phyloP scores from a whole-genome alignment of 1,284 basidiomycete genomes.

The Melanopsichium pennsylvanicum region DNA sequence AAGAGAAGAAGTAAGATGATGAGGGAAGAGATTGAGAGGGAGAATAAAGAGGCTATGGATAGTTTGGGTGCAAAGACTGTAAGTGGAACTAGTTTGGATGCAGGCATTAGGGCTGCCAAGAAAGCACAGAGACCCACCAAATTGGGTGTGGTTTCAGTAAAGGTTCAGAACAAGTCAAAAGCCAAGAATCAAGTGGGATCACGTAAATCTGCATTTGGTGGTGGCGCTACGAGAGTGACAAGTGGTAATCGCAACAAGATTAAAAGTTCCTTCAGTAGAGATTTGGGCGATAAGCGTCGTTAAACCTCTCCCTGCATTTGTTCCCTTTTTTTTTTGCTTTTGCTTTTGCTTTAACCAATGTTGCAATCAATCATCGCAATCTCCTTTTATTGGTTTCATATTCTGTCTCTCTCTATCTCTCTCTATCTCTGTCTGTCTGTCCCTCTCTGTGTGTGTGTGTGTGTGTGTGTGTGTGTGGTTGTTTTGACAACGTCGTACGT shows the following conservation, averaged over 20 bases:
- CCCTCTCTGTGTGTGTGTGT: too few species aligned
- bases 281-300: constrained; percentile 31
- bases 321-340: neutral
- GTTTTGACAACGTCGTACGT: too few species aligned
- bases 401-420: too few species aligned
- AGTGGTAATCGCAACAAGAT: constrained; percentile 16
- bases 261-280: constrained; percentile 43
- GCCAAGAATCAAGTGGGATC: constrained; percentile 4
- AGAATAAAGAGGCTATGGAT: constrained; percentile 20
- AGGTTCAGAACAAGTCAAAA: constrained; percentile 27
- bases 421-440: too few species aligned
- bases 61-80: constrained; percentile 18
- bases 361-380: too few species aligned
- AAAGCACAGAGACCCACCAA: constrained; percentile 52
- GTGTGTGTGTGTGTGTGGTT: too few species aligned
- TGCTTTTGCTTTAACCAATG: neutral
- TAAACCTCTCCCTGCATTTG: neutral
- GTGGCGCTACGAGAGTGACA: neutral
- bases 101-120: constrained; percentile 58
- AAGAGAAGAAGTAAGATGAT: constrained; percentile 55
- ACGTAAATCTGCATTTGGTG: too few species aligned
- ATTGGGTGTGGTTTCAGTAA: constrained; percentile 48
- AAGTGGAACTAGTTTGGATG: constrained; percentile 30
- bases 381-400: too few species aligned
- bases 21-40: constrained; percentile 56